A percentile compares a stretch with the other conserved stretches of the same genome.
phyloP scores from a whole-genome alignment of 139 green algal species.

The Yamagishiella unicocca region DNA sequence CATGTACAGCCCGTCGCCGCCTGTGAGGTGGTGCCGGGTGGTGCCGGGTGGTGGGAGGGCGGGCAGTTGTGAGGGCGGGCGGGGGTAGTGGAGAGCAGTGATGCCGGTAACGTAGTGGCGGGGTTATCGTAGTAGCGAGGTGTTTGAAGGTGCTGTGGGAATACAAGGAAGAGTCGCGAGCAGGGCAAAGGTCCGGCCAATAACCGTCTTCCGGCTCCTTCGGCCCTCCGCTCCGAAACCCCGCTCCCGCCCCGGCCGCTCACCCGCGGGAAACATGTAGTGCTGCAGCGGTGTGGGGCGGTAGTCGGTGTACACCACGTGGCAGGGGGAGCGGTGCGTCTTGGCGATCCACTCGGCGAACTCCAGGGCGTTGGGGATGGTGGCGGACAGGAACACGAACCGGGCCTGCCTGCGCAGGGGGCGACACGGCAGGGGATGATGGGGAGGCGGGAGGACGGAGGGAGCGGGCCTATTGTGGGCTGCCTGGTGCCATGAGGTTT shows the following conservation, averaged over 20 bases:
- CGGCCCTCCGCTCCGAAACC: not conserved
- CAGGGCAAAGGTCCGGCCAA: too few species aligned
- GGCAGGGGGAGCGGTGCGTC: conserved; percentile 87
- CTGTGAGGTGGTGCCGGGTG: too few species aligned
- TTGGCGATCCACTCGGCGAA: conserved; percentile 95
- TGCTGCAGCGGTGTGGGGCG: conserved; percentile 96
- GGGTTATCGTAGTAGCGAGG: too few species aligned
- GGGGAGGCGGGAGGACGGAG: not conserved
- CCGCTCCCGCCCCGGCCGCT: not conserved
- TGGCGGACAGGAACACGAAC: conserved; percentile 95
- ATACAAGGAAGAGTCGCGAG: too few species aligned
- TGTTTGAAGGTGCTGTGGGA: too few species aligned
- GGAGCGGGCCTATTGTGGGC: too few species aligned
- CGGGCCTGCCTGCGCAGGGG: conserved; percentile 40
- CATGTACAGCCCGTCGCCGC: conserved; percentile 82
- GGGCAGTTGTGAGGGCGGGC: not conserved
- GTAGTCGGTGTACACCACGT: conserved; percentile 97
- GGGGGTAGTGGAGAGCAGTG: not conserved
- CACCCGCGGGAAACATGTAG: conserved; percentile 86
- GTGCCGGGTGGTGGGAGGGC: not conserved
- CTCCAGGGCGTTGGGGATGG: conserved; percentile 94
- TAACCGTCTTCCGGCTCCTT: not conserved
- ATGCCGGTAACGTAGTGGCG: too few species aligned
- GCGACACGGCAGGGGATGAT: not conserved
- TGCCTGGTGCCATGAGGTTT: too few species aligned